phyloP scores from a whole-genome alignment of 352 stramenopile genomes.

The Globisporangium carolinianum region DNA sequence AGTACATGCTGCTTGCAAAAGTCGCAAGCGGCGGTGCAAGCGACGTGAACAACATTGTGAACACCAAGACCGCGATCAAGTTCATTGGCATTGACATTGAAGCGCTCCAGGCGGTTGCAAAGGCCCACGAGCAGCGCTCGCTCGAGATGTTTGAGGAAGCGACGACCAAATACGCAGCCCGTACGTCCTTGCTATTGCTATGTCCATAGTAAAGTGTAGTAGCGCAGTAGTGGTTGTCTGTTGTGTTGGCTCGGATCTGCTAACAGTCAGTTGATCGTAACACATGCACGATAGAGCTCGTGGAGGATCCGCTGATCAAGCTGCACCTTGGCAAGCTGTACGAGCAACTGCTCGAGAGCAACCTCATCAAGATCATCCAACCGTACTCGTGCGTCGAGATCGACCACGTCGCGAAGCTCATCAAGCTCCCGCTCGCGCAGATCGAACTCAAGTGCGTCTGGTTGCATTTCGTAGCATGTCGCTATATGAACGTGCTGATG shows the following conservation, averaged over 20 bases:
- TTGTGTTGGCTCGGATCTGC: no score
- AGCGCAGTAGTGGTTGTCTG: no score
- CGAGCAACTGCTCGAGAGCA: conserved; percentile 97
- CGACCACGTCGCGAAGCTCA: conserved; percentile 94
- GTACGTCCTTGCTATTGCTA: conserved; percentile 21
- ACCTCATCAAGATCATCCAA: conserved; percentile 99
- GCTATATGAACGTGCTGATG: background rate
- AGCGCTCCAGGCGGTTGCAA: conserved; percentile 94
- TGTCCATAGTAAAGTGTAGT: no score
- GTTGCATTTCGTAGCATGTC: background rate
- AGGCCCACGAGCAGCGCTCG: conserved; percentile 92
- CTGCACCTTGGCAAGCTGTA: conserved; percentile 96
- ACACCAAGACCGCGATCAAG: conserved; percentile 95
- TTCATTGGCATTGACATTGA: conserved; percentile 95
- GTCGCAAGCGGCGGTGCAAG: conserved; percentile 88
- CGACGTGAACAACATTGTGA: conserved; percentile 94
- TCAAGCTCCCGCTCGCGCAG: conserved; percentile 90
- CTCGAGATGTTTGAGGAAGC: conserved; percentile 85
- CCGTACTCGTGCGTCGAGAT: conserved; percentile 97
- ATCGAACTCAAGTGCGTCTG: conserved; percentile 76
- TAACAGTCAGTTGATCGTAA: background rate
- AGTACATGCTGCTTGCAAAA: conserved; percentile 99
- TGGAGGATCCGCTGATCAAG: conserved; percentile 84
- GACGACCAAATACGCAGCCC: conserved; percentile 84
- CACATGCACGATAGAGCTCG: conserved; percentile 39